Evolutionary conservation across 2,329 filamentous ascomycete species (phyloP).

Genomic region (Talaromyces rugulosus): DNA sequence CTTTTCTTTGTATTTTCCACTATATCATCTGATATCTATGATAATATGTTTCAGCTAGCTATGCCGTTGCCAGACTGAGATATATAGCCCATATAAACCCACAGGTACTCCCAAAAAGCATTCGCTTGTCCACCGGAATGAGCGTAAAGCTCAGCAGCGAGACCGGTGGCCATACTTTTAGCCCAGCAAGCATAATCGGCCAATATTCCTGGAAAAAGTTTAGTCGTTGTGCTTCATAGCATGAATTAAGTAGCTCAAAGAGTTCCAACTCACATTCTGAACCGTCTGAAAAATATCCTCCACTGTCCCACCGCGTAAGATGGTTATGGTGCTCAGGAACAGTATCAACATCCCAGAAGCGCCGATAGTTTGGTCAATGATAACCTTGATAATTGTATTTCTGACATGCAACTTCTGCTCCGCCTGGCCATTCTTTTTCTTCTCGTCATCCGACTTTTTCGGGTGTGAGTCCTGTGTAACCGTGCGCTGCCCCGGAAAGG

Average conservation of each 20-base stretch:
- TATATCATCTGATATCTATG: too few relatives aligned
- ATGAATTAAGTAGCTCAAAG: neutral
- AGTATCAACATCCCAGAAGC: constrained; percentile 53
- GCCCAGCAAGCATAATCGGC: constrained; percentile 33
- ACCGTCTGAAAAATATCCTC: constrained; percentile 30
- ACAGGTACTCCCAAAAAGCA: constrained; percentile 32
- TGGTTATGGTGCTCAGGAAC: constrained; percentile 54
- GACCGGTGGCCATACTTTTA: constrained; percentile 39
- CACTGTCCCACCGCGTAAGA: constrained; percentile 37
- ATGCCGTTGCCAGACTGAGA: constrained; percentile 29
- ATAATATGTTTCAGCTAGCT: neutral
- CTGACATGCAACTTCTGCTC: constrained; percentile 22
- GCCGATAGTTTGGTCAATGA: constrained; percentile 56
- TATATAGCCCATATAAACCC: constrained; percentile 38
- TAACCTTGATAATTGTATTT: constrained; percentile 49
- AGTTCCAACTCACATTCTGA: constrained; percentile 23
- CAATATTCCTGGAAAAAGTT: constrained; percentile 28
- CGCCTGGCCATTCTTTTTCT: constrained; percentile 14
- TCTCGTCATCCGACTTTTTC: constrained; percentile 7
- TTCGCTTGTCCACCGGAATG: constrained; percentile 30
- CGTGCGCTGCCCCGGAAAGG: constrained; percentile 27
- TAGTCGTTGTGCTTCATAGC: neutral
- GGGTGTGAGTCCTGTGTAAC: neutral
- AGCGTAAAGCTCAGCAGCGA: constrained; percentile 36
- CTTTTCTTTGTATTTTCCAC: neutral